These are phyloP conservation scores for Digitaria exilis DNA, from an alignment of 202 grass and related monocot species.

Conservation along the genomic window DNA sequence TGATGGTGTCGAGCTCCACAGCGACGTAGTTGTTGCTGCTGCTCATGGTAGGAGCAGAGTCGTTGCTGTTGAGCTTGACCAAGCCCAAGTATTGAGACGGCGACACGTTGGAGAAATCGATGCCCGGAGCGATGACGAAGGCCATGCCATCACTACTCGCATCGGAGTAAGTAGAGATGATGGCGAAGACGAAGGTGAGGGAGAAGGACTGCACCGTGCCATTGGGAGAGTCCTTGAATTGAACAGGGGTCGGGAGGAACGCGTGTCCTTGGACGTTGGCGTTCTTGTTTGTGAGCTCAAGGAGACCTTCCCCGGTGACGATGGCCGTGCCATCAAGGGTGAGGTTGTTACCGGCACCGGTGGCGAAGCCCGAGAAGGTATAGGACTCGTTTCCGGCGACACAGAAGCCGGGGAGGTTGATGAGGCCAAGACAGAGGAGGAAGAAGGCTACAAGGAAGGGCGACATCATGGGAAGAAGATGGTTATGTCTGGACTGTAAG, in stretches of 20 bases:
- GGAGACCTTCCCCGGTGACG: background rate
- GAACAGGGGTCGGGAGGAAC: conserved; percentile 11
- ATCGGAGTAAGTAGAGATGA: background rate
- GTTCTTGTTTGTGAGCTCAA: conserved; percentile 32
- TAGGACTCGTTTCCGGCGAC: background rate
- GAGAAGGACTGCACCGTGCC: conserved; percentile 34
- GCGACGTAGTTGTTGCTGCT: background rate
- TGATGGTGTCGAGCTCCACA: conserved; percentile 42
- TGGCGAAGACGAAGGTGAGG: conserved; percentile 17
- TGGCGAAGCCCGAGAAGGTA: conserved; percentile 37
- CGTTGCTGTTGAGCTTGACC: background rate
- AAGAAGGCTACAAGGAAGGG: conserved; percentile 6
- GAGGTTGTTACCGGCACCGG: background rate
- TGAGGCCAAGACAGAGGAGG: background rate
- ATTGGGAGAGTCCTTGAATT: conserved; percentile 1
- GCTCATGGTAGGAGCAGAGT: background rate
- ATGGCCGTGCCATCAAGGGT: background rate
- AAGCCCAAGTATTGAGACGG: conserved; percentile 28
- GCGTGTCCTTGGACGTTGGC: background rate
- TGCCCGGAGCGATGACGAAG: conserved; percentile 20
- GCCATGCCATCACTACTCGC: conserved; percentile 26
- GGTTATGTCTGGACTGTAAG: background rate
- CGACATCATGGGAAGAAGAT: background rate
- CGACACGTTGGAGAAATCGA: background rate
- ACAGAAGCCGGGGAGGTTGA: background rate